phyloP scores from a whole-genome alignment of 192 early-diverging fungal genomes.

The Physocladia obscura region DNA sequence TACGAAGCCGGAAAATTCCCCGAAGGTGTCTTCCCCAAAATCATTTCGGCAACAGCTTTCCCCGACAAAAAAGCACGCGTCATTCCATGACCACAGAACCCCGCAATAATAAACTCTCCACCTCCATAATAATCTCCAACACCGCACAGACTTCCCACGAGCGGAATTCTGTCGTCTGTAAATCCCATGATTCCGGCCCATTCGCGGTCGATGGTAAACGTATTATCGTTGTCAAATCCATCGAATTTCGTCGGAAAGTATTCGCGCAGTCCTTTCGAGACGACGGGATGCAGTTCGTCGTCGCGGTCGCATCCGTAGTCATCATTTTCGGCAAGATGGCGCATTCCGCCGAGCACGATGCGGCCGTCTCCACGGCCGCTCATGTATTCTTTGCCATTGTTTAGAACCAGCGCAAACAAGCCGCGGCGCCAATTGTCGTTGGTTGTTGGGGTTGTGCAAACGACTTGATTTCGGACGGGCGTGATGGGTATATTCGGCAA shows the following conservation, averaged over 20 bases:
- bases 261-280: conserved; percentile 26
- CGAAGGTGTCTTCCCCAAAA: background rate
- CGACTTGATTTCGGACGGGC: conserved; percentile 53
- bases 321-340: conserved; percentile 33
- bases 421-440: background rate
- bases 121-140: background rate
- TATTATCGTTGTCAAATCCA: background rate
- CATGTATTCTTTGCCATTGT: conserved; percentile 51
- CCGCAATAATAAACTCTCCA: conserved; percentile 40
- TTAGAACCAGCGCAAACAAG: conserved; percentile 3
- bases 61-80: conserved; percentile 40
- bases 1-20: background rate
- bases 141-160: conserved; percentile 35
- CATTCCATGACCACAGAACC: conserved; percentile 56
- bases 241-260: conserved; percentile 29
- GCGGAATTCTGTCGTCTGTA: conserved; percentile 37
- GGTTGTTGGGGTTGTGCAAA: conserved; percentile 34
- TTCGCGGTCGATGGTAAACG: conserved; percentile 27
- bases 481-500: conserved; percentile 38
- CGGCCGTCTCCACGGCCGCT: conserved; percentile 45
- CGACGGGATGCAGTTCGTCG: conserved; percentile 12
- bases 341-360: conserved; percentile 47
- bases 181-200: conserved; percentile 56
- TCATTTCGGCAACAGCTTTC: conserved; percentile 28
- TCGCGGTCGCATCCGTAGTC: conserved; percentile 43